These are phyloP conservation scores for Sherardia arvensis DNA, from an alignment of 257 asterid species.

Conservation along the genomic window DNA sequence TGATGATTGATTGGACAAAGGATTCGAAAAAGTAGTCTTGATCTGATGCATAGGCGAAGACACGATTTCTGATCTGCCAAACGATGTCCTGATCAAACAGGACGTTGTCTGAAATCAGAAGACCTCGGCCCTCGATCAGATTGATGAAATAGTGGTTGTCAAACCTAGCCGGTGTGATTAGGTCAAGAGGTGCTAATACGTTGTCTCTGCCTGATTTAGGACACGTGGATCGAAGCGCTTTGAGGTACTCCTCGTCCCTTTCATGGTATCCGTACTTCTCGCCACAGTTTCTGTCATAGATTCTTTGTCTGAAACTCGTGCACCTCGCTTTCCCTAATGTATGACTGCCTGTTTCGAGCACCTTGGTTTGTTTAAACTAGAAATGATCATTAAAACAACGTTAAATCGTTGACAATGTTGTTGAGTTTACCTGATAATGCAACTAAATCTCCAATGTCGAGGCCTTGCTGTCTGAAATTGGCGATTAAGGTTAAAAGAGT, in stretches of 20 bases:
- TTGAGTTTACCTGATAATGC: slow-evolving; percentile 41
- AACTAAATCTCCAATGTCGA: slow-evolving; percentile 38
- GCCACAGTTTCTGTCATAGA: slow-evolving; percentile 28
- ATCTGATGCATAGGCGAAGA: slow-evolving; percentile 27
- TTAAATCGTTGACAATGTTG: not conserved
- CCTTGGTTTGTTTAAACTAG: not conserved
- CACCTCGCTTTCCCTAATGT: slow-evolving; percentile 53
- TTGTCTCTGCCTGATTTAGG: slow-evolving; percentile 40
- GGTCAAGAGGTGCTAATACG: slow-evolving; percentile 28
- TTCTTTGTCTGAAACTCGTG: slow-evolving; percentile 42
- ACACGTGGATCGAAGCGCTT: slow-evolving; percentile 26
- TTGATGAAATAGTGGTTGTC: slow-evolving; percentile 45
- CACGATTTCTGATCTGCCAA: slow-evolving; percentile 24
- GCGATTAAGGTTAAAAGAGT: slow-evolving; percentile 17
- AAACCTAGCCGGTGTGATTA: slow-evolving; percentile 27
- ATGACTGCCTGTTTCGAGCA: slow-evolving; percentile 36
- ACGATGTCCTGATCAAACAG: slow-evolving; percentile 21
- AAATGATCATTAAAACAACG: not conserved
- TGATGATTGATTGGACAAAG: slow-evolving; percentile 41
- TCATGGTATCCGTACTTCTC: slow-evolving; percentile 20
- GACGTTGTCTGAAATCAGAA: slow-evolving; percentile 46
- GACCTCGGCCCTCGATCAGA: slow-evolving; percentile 32
- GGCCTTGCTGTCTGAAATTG: slow-evolving; percentile 27
- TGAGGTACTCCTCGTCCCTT: slow-evolving; percentile 26
- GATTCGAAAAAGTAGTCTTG: slow-evolving; percentile 31